Conservation (phyloP, 345 rosid species). For the Psidium guajava region DNA sequence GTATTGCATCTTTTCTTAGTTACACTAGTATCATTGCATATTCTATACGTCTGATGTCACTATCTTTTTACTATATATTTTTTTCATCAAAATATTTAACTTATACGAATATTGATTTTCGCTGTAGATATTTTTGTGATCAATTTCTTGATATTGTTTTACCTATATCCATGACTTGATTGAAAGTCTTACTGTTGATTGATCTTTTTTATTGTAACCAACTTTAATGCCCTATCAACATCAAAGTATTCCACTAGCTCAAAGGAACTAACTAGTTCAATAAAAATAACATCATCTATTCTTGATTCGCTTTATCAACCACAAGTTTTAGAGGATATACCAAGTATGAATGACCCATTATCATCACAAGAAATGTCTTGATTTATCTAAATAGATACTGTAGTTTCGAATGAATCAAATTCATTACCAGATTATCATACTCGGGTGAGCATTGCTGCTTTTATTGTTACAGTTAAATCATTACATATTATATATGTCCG, state of each 20-base stretch:
- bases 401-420: not conserved
- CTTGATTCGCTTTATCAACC: too few species aligned
- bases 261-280: too few species aligned
- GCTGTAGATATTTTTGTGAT: not conserved
- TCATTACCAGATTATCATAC: not conserved
- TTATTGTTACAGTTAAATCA: too few species aligned
- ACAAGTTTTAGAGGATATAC: too few species aligned
- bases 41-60: not conserved
- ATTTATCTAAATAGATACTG: not conserved
- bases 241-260: not conserved
- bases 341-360: too few species aligned
- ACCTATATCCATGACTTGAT: fast-evolving
- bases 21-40: not conserved
- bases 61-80: not conserved
- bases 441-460: too few species aligned
- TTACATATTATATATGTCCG: too few species aligned
- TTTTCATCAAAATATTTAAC: not conserved
- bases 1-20: not conserved
- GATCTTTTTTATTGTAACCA: not conserved
- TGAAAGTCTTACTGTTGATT: not conserved
- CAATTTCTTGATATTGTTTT: not conserved
- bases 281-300: too few species aligned
- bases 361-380: too few species aligned
- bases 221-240: fast-evolving
- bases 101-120: too few species aligned